Percentiles rank a stretch among this genome's conserved stretches.
These are phyloP conservation scores for Euryodendron excelsum DNA, from an alignment of 148 eudicot genomes.

Conservation along the genomic window DNA sequence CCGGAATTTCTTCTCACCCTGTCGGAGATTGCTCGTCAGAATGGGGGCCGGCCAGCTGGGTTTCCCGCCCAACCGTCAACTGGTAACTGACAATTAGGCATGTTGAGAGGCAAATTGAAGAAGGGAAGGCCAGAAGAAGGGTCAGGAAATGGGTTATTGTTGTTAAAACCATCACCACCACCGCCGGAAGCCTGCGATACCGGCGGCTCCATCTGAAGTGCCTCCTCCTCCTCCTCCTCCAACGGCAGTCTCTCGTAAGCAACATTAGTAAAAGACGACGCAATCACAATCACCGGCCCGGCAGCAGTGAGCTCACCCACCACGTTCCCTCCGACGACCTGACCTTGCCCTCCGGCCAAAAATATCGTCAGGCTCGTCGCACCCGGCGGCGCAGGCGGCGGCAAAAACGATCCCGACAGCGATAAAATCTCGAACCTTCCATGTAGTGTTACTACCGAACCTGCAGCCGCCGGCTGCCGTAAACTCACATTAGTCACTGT, in stretches of 20 bases:
- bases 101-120: slow-evolving; percentile 53
- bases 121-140: slow-evolving; percentile 65
- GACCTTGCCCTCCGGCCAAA: slow-evolving; percentile 80
- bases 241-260: slow-evolving; percentile 70
- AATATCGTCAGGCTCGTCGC: slow-evolving; percentile 64
- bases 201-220: slow-evolving; percentile 49
- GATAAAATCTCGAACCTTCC: slow-evolving; percentile 75
- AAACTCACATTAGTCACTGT: slow-evolving; percentile 65
- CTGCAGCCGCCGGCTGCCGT: slow-evolving; percentile 59
- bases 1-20: neutral
- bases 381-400: slow-evolving; percentile 78
- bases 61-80: slow-evolving; percentile 53
- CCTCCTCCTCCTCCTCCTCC: slow-evolving; percentile 55
- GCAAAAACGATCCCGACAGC: slow-evolving; percentile 57
- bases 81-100: slow-evolving; percentile 50
- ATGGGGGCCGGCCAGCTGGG: slow-evolving; percentile 39
- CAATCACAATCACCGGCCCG: slow-evolving; percentile 70
- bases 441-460: slow-evolving; percentile 51
- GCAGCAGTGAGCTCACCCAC: slow-evolving; percentile 67
- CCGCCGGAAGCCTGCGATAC: slow-evolving; percentile 20
- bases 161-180: slow-evolving; percentile 4
- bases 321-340: slow-evolving; percentile 72
- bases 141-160: slow-evolving; percentile 38
- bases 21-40: slow-evolving; percentile 7
- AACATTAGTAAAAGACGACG: slow-evolving; percentile 66